Conservation (phyloP, 2,329 filamentous ascomycete species). For the Albophoma yamanashiensis region DNA sequence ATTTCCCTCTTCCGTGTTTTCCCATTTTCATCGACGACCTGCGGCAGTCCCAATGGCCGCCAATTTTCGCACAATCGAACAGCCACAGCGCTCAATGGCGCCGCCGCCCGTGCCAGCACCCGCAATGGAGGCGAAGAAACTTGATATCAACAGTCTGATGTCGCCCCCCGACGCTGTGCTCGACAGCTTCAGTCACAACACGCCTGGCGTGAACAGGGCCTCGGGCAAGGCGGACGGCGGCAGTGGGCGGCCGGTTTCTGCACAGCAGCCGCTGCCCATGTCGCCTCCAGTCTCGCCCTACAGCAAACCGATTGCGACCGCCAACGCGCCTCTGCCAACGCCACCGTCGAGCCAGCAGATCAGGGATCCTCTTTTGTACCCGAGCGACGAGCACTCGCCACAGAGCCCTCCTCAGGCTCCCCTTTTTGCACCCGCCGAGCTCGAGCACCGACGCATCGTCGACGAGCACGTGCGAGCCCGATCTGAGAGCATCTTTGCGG, state of each 20-base stretch:
- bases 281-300: slow-evolving; percentile 49
- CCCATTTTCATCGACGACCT: slow-evolving; percentile 5
- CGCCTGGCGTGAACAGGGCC: slow-evolving; percentile 1
- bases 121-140: slow-evolving; percentile 24
- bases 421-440: slow-evolving; percentile 35
- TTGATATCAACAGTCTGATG: slow-evolving; percentile 46
- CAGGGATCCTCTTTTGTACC: slow-evolving; percentile 50
- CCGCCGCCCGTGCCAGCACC: slow-evolving; percentile 14
- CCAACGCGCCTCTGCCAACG: slow-evolving; percentile 16
- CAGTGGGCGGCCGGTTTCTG: slow-evolving; percentile 15
- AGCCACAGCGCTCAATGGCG: slow-evolving; percentile 15
- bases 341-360: slow-evolving; percentile 17
- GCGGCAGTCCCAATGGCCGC: slow-evolving; percentile 14
- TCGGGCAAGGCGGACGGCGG: slow-evolving; percentile 1
- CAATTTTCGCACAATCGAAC: slow-evolving; percentile 11
- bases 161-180: slow-evolving; percentile 48
- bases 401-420: slow-evolving; percentile 33
- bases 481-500: slow-evolving; percentile 28
- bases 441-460: slow-evolving; percentile 34
- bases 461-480: slow-evolving; percentile 38
- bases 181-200: slow-evolving; percentile 37
- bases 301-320: slow-evolving; percentile 26
- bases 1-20: slow-evolving; percentile 4
- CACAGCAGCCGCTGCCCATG: slow-evolving; percentile 29
- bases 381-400: slow-evolving; percentile 28